A percentile compares a stretch with the other conserved stretches of the same genome.
These are phyloP conservation scores for Calonectria fujianensis DNA, from an alignment of 2,329 filamentous ascomycete genomes.

Conservation along the genomic window DNA sequence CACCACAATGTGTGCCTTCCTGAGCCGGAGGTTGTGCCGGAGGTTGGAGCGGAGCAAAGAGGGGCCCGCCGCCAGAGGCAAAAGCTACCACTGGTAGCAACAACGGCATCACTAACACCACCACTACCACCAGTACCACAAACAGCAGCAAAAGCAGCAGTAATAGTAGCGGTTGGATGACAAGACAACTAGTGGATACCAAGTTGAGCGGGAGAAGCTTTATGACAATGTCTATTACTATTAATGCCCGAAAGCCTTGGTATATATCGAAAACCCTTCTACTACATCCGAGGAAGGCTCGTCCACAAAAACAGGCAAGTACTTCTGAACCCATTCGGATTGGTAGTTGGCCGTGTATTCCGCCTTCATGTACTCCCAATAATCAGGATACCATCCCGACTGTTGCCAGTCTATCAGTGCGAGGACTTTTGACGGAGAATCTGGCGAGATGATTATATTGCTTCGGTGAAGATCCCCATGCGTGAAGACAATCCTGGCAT, in stretches of 20 bases:
- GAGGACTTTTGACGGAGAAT: conserved; percentile 20
- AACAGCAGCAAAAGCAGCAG: too few relatives aligned
- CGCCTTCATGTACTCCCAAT: conserved; percentile 49
- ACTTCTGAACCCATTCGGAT: conserved; percentile 4
- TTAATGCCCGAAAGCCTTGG: neutral
- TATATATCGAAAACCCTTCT: neutral
- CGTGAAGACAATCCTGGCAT: conserved; percentile 35
- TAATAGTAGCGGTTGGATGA: neutral
- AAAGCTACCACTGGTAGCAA: too few relatives aligned
- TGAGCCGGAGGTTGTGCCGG: too few relatives aligned
- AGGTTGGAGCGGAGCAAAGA: too few relatives aligned
- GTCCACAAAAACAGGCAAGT: neutral
- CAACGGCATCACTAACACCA: too few relatives aligned
- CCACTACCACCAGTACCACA: too few relatives aligned
- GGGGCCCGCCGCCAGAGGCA: too few relatives aligned
- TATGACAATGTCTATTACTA: neutral
- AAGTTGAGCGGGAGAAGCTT: neutral
- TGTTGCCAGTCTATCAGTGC: conserved; percentile 45
- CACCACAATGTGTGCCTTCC: too few relatives aligned
- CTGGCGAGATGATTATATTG: conserved; percentile 42
- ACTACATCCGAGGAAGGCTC: neutral
- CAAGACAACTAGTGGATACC: neutral
- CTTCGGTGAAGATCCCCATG: conserved; percentile 44
- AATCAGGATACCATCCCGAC: conserved; percentile 46
- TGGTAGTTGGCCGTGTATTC: conserved; percentile 10